Evolutionary conservation across 257 asterid species (phyloP), one percentile per base, ranked within the genome.

Genomic region (Linaria vulgaris): DNA sequence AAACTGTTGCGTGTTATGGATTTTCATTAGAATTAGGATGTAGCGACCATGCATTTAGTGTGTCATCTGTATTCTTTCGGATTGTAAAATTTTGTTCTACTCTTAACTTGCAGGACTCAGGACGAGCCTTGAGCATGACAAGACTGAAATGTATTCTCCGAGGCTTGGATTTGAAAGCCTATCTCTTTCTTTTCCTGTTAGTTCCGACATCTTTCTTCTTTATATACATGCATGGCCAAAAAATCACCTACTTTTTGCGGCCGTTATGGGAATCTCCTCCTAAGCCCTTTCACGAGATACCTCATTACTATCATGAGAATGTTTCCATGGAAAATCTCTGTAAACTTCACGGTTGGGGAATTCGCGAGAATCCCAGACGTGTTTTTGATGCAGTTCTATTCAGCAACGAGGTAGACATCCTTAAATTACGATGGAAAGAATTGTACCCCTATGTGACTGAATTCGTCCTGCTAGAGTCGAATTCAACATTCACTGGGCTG

Each of bases 251-350:
- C 83, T 90, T 90, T 69, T 72, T 90, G 17, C 78, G 96, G 47
- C 97, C 97, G 0, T 64, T 90, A 7, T 90, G 97, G 97, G 90
- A 85, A 56, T 83, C 91, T 15, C 96, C 96, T 1, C 97, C 97
- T 0, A 82, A 79, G 69, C 83, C 97, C n/a, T 90, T 90, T 77
- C 74, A 73, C 5, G 92, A 83, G 61, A 77, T 73, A 22, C 79
- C 92, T 50, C 97, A 90, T 53, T 90, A 90, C 80, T 87, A 90
- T 56, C 85, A 87, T 23, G 95, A 83, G 63, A 80, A 87, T 21
- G 82, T 87, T 9, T 71, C 96, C 0, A 90, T 85, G 95, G 90
- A 80, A 73, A 85, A 79, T 72, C 86, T 82, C 9, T 90, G 97
- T 63, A 87, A 75, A 56, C 96, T 90, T 60, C 95, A 90, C 9